These are phyloP conservation scores for Orbilia quercus DNA, from an alignment of 2,329 filamentous ascomycete genomes.

Conservation along the genomic window DNA sequence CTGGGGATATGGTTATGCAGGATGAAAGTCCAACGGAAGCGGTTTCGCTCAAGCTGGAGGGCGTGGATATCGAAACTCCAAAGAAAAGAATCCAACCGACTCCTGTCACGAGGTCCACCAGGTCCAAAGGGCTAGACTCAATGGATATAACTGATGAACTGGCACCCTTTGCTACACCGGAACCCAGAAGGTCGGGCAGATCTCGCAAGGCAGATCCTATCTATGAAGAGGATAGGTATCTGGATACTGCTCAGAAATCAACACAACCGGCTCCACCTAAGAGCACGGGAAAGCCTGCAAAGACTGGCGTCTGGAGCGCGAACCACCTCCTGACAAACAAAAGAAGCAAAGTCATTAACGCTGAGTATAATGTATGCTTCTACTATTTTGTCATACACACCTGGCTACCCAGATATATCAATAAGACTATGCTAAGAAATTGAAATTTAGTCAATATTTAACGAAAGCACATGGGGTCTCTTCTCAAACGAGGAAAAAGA, in stretches of 20 bases:
- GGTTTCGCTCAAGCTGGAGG: slow-evolving; percentile 40
- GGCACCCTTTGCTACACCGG: slow-evolving; percentile 3
- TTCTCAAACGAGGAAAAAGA: slow-evolving; percentile 51
- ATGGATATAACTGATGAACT: slow-evolving; percentile 33
- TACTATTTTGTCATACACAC: background rate
- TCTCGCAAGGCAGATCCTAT: slow-evolving; percentile 34
- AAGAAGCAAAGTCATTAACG: slow-evolving; percentile 49
- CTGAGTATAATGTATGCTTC: slow-evolving; percentile 41
- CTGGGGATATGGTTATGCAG: slow-evolving; percentile 18
- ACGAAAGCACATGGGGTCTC: slow-evolving; percentile 45
- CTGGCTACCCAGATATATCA: too few relatives aligned
- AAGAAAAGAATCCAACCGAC: slow-evolving; percentile 19
- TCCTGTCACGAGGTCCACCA: slow-evolving; percentile 25
- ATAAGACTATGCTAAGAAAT: background rate
- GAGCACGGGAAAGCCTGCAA: slow-evolving; percentile 12
- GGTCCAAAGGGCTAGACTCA: slow-evolving; percentile 28
- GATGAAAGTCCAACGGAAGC: slow-evolving; percentile 35
- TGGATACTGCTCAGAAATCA: slow-evolving; percentile 32
- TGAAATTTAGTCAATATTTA: slow-evolving; percentile 24
- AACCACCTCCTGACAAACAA: slow-evolving; percentile 49
- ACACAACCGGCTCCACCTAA: slow-evolving; percentile 19
- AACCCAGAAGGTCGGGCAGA: slow-evolving; percentile 39
- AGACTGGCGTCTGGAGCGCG: slow-evolving; percentile 42
- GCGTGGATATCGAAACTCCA: slow-evolving; percentile 48
- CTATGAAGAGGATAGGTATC: slow-evolving; percentile 45